Base-by-base conservation (phyloP, 345 rosid species). In the Schrenkiella parvula region DNA sequence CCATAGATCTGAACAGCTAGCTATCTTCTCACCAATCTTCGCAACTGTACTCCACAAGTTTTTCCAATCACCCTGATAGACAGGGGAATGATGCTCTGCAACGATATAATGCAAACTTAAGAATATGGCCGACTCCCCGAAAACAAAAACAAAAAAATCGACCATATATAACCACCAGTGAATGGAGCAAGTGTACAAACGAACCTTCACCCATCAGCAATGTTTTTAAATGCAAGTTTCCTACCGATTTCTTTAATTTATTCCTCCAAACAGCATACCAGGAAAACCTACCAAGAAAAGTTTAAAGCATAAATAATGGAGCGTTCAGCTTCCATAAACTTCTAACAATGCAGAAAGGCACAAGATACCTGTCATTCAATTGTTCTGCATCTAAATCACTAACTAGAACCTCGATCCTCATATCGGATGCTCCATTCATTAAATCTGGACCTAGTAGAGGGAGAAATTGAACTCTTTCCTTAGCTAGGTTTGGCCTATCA, bases 1-100 rank as follows among this genome's bases (percentile, higher is more conserved):
- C 97, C 97, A 91, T 38, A 87, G 82, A 51, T 80, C 78, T 76
- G 83, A 84, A 79, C 84, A 89, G 77, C 79, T 82, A 23, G 78
- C 68, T 48, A 84, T 64, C 46, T 71, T 75, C 47, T 56, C 71
- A 79, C 78, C 81, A 66, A 95, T 79, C 34, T 48, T 73, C 78
- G 83, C 84, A 68, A 91, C 84, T 8, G 83, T 80, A 54, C 51
- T 67, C 85, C 86, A 81, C 71, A 89, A 42, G 23, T 18, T 82
- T 61, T 76, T 78, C 91, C 89, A 88, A 64, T 83, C 79, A 70
- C 82, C 84, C 46, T 72, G 81, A 44, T 83, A 76, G 43, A 68
- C 71, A 46, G 69, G 70, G 70, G 82, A 75, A 14, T 63, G 76
- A 39, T 66, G 46, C 65, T 79, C 96, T 87, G 81, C 78, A 80